Evolutionary conservation across 176 grass and related monocot species (phyloP).

Genomic region (Triticum monococcum): DNA sequence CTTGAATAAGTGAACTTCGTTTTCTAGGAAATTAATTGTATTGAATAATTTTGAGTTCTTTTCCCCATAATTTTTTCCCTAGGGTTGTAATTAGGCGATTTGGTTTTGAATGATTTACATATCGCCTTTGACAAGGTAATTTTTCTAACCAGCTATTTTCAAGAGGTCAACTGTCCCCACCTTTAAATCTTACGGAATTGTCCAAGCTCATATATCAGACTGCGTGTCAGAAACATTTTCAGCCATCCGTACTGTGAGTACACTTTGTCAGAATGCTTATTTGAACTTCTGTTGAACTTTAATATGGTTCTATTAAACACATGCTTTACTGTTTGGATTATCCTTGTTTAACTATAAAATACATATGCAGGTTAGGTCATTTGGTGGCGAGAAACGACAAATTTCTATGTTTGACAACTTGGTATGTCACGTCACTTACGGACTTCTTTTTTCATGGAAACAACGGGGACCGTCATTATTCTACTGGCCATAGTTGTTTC

Average conservation of each 20-base stretch:
- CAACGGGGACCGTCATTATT: neutral
- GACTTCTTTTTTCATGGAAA: neutral
- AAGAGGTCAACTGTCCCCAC: conserved; percentile 94
- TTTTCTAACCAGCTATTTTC: conserved; percentile 79
- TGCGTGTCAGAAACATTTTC: conserved; percentile 92
- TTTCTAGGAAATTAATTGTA: neutral
- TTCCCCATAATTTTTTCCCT: neutral
- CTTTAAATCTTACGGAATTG: conserved; percentile 81
- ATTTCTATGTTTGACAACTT: conserved; percentile 80
- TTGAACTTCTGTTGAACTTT: conserved; percentile 1
- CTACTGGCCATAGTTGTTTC: neutral
- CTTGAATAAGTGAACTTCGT: neutral
- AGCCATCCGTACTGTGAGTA: conserved; percentile 89
- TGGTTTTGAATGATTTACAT: neutral
- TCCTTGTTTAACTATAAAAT: conserved; percentile 28
- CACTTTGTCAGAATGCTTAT: conserved; percentile 4
- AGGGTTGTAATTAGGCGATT: neutral
- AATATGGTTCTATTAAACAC: conserved; percentile 1
- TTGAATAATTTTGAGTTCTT: neutral
- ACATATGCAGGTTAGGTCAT: conserved; percentile 78
- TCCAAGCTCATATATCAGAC: conserved; percentile 92
- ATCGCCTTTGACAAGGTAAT: conserved; percentile 7
- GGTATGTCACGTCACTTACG: conserved; percentile 42
- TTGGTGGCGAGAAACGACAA: conserved; percentile 92
- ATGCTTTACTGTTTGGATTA: conserved; percentile 22